Evolutionary conservation across 345 rosid species (phyloP), one percentile per base, ranked within the genome.

Genomic region (Anastatica hierochuntica): DNA sequence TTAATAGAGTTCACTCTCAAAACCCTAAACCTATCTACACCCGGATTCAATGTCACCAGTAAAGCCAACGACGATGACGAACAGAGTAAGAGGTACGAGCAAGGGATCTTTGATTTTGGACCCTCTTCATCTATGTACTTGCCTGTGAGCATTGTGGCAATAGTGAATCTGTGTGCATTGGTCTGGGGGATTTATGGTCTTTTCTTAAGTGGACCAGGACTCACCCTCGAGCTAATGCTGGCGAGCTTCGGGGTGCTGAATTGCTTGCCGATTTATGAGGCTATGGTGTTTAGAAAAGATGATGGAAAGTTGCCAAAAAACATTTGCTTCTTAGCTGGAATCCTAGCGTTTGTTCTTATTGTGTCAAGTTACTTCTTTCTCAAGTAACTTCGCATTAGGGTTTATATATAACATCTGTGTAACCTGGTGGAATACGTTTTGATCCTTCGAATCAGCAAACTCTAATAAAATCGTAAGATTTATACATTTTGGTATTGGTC

Each of bases 81-180:
- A 45, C 88, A 74, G 24, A 74, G 66, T 14, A 77, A 76, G 58
- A 63, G 72, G 63, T 82, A 80, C 9, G 75, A 74, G 41, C 68
- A 75, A 60, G 89, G 73, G 13, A 44, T 72, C 0, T 87, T 82
- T 2, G 84, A 84, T 24, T 84, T 87, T 2, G 85, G 92, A 5
- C 73, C 52, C n/a, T n/a, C n/a, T 29, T 82, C 77, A 0, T 78
- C 83, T 0, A 54, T 90, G 76, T 79, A 80, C 41, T 74, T 78
- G 40, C 56, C 69, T 1, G 26, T 73, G n/a, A 46, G 74, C 8
- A 42, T 40, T 42, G 79, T 72, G 2, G 95, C 95, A 0, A 27
- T 76, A 7, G 16, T 83, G 58, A 89, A 79, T 70, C 67, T 79
- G 3, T 9, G 52, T 10, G 67, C 87, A 5, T 54, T 89, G 8